These are phyloP conservation scores for Magnusiomyces suaveolens DNA, from an alignment of 1,139 yeast species.

Conservation along the genomic window DNA sequence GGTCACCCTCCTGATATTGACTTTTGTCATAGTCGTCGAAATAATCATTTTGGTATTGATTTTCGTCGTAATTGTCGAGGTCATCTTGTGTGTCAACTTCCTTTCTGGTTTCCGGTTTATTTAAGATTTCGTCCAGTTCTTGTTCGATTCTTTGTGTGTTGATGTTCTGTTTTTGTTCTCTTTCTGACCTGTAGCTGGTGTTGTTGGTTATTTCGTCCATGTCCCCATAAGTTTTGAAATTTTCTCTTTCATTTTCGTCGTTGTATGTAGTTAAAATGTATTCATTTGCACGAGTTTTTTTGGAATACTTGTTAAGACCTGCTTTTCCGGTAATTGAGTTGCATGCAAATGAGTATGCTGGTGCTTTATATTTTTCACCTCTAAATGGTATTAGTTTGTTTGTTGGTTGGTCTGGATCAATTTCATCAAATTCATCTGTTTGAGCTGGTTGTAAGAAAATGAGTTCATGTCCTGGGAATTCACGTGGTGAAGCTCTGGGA, in stretches of 20 bases:
- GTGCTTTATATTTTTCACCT: not conserved
- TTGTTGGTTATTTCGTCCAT: not conserved
- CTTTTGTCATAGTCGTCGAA: not conserved
- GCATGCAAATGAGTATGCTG: not conserved
- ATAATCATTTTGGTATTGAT: too few species aligned
- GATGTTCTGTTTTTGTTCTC: not conserved
- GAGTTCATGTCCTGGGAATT: not conserved
- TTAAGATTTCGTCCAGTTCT: not conserved
- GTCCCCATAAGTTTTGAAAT: not conserved
- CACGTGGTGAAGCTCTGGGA: not conserved
- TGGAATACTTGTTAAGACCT: not conserved
- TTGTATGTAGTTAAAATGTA: not conserved
- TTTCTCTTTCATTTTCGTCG: not conserved
- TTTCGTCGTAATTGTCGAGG: not conserved
- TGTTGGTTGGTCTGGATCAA: not conserved
- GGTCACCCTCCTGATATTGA: too few species aligned
- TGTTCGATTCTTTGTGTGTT: not conserved
- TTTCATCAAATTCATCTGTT: not conserved
- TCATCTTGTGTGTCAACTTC: not conserved
- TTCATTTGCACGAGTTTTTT: not conserved
- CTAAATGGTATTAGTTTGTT: not conserved
- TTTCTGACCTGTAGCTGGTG: not conserved
- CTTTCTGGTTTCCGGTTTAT: not conserved
- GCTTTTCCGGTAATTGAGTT: not conserved
- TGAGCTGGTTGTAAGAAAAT: not conserved